Base-by-base conservation (phyloP, 805 yeast genomes). In the Millerozyma miso region DNA sequence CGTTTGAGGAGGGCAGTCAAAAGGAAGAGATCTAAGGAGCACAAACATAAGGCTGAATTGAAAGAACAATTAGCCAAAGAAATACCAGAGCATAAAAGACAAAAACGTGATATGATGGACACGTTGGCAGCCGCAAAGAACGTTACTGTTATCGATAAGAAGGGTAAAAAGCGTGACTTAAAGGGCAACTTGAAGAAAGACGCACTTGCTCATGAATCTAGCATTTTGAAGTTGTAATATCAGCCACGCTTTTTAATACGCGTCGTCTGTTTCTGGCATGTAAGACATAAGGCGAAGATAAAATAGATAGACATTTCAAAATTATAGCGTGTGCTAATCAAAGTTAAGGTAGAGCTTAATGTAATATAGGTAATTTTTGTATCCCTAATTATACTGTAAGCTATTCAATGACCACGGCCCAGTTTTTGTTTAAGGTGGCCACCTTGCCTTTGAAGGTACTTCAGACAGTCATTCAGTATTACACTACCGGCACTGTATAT, bases 1-100 rank as follows among this genome's bases (percentile, higher is more conserved):
- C 80, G 96, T 60, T 70, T 88, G 55, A 81, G 96, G 72, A 76
- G 96, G 60, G 85, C 95, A 19, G 80, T 78, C 56, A 90, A 91
- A 78, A 79, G 95, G 63, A 84, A 81, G 74, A 81, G 79, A 64
- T 71, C 87, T 16, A 81, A 80, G 60, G 73, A 70, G 38, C 69
- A 65, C 52, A 64, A 69, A 45, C 65, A 67, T 38, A 50, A 62
- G 43, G 55, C 58, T 42, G 67, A 63, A 38, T 15, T 44, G 4
- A 54, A 53, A 37, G 64, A 62, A 38, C 60, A 55, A 37, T 50
- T 48, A 36, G 56, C 58, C 26, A 48, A 67, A 55, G 53, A 59
- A 60, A 35, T 38, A 49, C 62, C 45, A 23, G 72, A 68, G 50
- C 72, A 73, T 58, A 76, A 76, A 53, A 78, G 74, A 43, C 79